A percentile compares a stretch with the other conserved stretches of the same genome.
Evolutionary conservation across 164 flowering plant genomes (phyloP).

Genomic region (Vitis labrusca): DNA sequence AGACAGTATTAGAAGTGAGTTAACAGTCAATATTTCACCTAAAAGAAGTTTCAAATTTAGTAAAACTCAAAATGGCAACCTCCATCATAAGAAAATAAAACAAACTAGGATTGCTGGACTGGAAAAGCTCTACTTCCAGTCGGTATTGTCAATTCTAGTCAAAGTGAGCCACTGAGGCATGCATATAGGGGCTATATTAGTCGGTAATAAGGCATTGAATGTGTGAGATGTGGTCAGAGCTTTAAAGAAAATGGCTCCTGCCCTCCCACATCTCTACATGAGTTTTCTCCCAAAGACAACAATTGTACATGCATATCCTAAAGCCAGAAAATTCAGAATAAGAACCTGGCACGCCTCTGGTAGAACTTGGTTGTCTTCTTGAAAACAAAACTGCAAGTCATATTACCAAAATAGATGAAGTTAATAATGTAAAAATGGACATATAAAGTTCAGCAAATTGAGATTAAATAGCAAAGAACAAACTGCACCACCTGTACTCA

Average conservation of each 20-base stretch:
- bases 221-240: no score
- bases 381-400: constrained; percentile 35
- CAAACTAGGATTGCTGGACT: no score
- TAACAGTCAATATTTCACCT: not conserved
- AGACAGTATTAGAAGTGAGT: not conserved
- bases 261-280: not conserved
- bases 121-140: no score
- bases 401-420: not conserved
- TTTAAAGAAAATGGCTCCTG: no score
- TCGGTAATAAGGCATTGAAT: no score
- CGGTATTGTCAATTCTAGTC: no score
- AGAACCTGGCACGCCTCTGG: constrained; percentile 44
- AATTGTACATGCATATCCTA: not conserved
- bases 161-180: no score
- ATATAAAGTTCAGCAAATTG: not conserved
- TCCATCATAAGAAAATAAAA: not conserved
- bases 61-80: no score
- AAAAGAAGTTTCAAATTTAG: not conserved
- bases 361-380: constrained; percentile 41
- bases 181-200: no score
- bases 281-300: not conserved
- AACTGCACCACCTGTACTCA: constrained; percentile 31
- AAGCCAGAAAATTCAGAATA: not conserved
- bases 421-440: not conserved
- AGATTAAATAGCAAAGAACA: not conserved